Conservation (phyloP, 805 yeast genomes). For the Hyphopichia homilentoma region DNA sequence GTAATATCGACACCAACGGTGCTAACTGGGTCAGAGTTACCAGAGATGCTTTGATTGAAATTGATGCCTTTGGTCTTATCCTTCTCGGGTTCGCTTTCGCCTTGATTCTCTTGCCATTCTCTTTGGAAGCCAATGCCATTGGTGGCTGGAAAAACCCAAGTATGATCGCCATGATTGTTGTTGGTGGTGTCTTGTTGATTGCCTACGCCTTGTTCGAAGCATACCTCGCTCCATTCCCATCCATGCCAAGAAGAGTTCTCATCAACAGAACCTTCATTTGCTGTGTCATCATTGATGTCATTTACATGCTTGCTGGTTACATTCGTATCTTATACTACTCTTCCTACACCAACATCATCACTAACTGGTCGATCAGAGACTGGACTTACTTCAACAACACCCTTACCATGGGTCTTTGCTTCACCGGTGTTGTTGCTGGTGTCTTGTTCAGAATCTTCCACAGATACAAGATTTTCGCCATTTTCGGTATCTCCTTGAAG, state of each 20-base stretch:
- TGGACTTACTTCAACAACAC: slow-evolving; percentile 39
- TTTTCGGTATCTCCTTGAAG: slow-evolving; percentile 28
- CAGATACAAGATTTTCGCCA: slow-evolving; percentile 34
- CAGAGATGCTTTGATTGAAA: slow-evolving; percentile 23
- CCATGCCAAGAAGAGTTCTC: slow-evolving; percentile 32
- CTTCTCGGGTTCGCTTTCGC: slow-evolving; percentile 37
- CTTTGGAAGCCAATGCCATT: slow-evolving; percentile 26
- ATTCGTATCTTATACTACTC: slow-evolving; percentile 26
- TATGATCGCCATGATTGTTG: slow-evolving; percentile 41
- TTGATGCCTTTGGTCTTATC: slow-evolving; percentile 36
- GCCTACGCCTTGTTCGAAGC: slow-evolving; percentile 32
- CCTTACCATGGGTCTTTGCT: slow-evolving; percentile 31
- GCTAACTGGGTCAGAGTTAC: slow-evolving; percentile 3
- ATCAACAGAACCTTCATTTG: slow-evolving; percentile 34
- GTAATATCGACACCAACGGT: slow-evolving; percentile 1
- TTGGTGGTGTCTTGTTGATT: slow-evolving; percentile 35
- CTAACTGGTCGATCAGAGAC: slow-evolving; percentile 23
- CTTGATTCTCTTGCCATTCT: slow-evolving; percentile 36
- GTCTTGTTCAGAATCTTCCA: slow-evolving; percentile 27
- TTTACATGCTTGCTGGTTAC: slow-evolving; percentile 26
- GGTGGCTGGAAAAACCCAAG: slow-evolving; percentile 34
- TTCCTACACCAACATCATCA: slow-evolving; percentile 28
- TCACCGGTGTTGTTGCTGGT: slow-evolving; percentile 37
- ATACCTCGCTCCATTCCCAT: slow-evolving; percentile 31
- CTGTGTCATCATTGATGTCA: slow-evolving; percentile 29